A percentile compares a stretch with the other conserved stretches of the same genome.
Evolutionary conservation across 192 early-diverging fungal genomes (phyloP).

Genomic region (Gonapodya prolifera): DNA sequence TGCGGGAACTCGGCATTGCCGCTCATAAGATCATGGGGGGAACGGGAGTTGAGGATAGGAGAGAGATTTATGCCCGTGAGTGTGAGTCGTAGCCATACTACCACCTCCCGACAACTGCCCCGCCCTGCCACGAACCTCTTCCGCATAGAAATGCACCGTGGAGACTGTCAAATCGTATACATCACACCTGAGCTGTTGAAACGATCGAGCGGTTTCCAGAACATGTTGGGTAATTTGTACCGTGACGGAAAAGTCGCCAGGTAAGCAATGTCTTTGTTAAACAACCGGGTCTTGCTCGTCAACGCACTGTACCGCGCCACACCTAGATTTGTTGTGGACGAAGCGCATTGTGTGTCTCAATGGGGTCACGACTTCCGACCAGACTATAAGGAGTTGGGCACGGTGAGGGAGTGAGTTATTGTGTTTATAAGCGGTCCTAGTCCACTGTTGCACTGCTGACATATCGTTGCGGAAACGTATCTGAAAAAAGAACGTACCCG

Average conservation of each 20-base stretch:
- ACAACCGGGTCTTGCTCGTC: too few relatives aligned
- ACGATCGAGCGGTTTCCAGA: background rate
- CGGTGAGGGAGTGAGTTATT: constrained; percentile 7
- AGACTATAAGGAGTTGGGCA: constrained; percentile 58
- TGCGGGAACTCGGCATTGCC: constrained; percentile 16
- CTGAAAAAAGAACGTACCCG: constrained; percentile 43
- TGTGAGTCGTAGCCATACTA: background rate
- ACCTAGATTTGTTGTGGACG: constrained; percentile 88
- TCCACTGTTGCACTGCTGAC: constrained; percentile 2
- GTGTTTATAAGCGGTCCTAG: background rate
- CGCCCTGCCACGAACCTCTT: background rate
- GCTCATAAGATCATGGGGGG: background rate
- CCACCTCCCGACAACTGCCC: background rate
- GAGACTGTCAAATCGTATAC: constrained; percentile 2
- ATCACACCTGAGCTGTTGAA: constrained; percentile 9
- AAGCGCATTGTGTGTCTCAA: constrained; percentile 91
- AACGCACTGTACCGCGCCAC: too few relatives aligned
- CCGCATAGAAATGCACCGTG: background rate
- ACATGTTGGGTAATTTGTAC: constrained; percentile 2
- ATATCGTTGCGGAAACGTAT: constrained; percentile 10
- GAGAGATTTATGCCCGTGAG: background rate
- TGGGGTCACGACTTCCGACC: constrained; percentile 98
- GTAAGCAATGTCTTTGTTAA: too few relatives aligned
- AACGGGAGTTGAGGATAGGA: background rate
- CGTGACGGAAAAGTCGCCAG: background rate